Conservation (phyloP, 2,329 filamentous ascomycete genomes). For the Cladosporium halotolerans region DNA sequence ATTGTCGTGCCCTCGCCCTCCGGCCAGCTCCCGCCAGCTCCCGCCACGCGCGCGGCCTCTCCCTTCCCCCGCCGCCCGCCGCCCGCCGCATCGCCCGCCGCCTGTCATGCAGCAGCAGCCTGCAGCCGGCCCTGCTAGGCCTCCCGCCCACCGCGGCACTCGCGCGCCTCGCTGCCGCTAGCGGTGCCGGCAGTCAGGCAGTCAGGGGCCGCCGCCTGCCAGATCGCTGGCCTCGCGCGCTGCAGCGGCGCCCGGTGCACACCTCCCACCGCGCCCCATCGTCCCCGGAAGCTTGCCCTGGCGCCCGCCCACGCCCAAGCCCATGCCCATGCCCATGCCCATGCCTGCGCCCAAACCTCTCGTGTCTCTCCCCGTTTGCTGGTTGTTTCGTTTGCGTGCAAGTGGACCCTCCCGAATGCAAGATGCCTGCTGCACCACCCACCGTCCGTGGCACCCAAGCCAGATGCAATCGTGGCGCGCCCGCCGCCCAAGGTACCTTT, state of each 20-base stretch:
- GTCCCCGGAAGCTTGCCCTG: constrained; percentile 11
- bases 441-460: constrained; percentile 3
- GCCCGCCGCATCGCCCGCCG: too few species aligned
- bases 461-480: neutral
- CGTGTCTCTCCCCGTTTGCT: constrained; percentile 11
- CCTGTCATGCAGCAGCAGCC: too few species aligned
- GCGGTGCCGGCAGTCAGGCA: neutral
- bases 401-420: constrained; percentile 9
- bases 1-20: too few species aligned
- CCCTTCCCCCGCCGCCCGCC: too few species aligned
- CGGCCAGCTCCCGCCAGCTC: too few species aligned
- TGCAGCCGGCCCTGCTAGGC: too few species aligned
- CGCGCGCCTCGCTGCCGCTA: neutral
- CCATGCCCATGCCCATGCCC: neutral
- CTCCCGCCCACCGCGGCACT: neutral
- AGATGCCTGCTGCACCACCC: constrained; percentile 4
- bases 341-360: constrained; percentile 5
- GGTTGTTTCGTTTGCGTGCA: constrained; percentile 9
- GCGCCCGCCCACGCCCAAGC: neutral
- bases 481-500: neutral
- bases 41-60: too few species aligned
- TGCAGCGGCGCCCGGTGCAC: neutral
- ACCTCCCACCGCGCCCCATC: neutral
- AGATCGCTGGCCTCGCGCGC: neutral
- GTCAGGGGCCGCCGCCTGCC: constrained; percentile 1